Evolutionary conservation across 108 stramenopile species (phyloP).

Genomic region (Nannochloropsis gaditana): DNA sequence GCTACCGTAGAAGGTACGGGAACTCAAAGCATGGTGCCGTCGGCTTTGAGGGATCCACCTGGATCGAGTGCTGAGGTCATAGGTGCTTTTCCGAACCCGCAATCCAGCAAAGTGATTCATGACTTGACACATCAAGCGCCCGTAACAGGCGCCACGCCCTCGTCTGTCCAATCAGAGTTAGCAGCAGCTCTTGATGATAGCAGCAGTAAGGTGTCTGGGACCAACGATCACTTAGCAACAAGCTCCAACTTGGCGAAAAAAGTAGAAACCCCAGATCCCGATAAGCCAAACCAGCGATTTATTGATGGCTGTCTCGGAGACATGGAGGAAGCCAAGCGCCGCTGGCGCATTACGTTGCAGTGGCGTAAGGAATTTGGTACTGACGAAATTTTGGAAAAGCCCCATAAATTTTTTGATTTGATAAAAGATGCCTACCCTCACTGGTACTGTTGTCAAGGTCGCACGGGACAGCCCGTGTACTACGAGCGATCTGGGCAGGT

Average conservation of each 20-base stretch:
- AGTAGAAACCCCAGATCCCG: neutral
- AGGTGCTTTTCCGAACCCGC: no score
- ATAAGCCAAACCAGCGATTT: constrained; percentile 12
- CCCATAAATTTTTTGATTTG: constrained; percentile 20
- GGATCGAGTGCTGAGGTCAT: no score
- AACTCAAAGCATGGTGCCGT: no score
- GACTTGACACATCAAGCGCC: neutral
- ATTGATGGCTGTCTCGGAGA: constrained; percentile 16
- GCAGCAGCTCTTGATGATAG: neutral
- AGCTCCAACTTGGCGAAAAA: neutral
- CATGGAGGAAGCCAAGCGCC: constrained; percentile 7
- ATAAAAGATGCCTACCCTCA: neutral
- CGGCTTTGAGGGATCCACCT: no score
- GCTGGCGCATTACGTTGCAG: neutral
- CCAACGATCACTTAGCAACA: neutral
- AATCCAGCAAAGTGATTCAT: no score
- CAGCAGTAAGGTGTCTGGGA: neutral
- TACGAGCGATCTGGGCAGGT: constrained; percentile 15
- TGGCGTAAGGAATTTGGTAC: constrained; percentile 8
- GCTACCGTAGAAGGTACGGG: no score
- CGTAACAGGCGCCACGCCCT: neutral
- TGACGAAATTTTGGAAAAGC: neutral
- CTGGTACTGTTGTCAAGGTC: constrained; percentile 3
- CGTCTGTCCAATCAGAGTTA: neutral
- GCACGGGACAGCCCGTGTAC: neutral